Base-by-base conservation (phyloP, 129 eudicot genomes). In the Erigeron canadensis region DNA sequence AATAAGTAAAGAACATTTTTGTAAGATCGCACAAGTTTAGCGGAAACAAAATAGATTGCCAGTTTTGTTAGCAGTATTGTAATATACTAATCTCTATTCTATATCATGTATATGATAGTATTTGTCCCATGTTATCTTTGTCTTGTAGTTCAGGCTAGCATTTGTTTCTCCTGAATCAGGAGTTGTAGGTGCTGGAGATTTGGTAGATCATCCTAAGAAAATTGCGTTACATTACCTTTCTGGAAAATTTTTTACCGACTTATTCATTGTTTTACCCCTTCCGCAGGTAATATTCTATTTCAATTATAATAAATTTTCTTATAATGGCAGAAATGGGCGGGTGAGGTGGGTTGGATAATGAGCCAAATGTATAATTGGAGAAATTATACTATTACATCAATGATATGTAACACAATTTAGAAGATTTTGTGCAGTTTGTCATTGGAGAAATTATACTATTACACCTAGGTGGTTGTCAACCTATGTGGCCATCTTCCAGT, bases 111-210 rank as follows among this genome's bases (percentile, higher is more conserved):
- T 23, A 47, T 5, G 13, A 12, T 28, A 46, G 21, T 65, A 16
- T 74, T 44, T 23, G 15, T 75, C 58, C 4, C 17, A 54, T 69
- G 55, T 62, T 22, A 1, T 5, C 10, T 34, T 23, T 48, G 45
- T 57, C 55, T 79, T 81, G 48, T 88, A 88, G 89, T 85, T 86
- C 75, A 76, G 90, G 79, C 72, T 89, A 76, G 96, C 96, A 51
- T 91, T 85, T 74, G 81, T 88, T 75, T 82, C 90, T 76, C 96
- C 97, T 70, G 97, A 91, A 82, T 81, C 97, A 58, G 84, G 87
- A 76, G 97, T 88, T 65, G 94, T 82, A 75, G 96, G 98, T 82
- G 81, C 98, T 61, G 98, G 96, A 50, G 96, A 87, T 80, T 81
- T 93, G 77, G 98, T 87, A 37, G 98, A 87, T 42, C 70, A 87